Conservation (phyloP, 2,329 filamentous ascomycete genomes). For the Sclerotinia glacialis region DNA sequence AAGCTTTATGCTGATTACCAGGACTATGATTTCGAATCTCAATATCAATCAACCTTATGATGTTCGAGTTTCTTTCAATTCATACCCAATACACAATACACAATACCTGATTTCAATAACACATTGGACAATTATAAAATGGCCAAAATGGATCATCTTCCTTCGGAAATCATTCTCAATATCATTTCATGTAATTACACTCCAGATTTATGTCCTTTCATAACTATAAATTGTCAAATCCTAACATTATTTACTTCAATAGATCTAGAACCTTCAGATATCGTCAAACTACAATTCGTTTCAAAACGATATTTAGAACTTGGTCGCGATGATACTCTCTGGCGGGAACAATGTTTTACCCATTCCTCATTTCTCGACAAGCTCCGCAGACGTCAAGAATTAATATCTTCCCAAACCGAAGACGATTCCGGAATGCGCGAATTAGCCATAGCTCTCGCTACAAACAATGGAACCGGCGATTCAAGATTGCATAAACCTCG, state of each 20-base stretch:
- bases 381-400: conserved; percentile 53
- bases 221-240: background rate
- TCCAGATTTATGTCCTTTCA: background rate
- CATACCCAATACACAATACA: no score
- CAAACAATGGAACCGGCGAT: conserved; percentile 33
- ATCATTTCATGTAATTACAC: conserved; percentile 16
- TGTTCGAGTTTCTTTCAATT: background rate
- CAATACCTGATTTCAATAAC: no score
- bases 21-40: background rate
- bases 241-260: background rate
- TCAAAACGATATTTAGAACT: conserved; percentile 64
- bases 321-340: conserved; percentile 71
- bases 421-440: conserved; percentile 43
- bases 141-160: conserved; percentile 20
- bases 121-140: background rate
- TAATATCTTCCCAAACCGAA: conserved; percentile 42
- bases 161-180: conserved; percentile 22
- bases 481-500: conserved; percentile 31
- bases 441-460: conserved; percentile 33
- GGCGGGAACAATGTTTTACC: conserved; percentile 73
- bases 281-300: conserved; percentile 67
- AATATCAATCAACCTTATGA: background rate
- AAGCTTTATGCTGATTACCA: background rate
- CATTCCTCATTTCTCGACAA: conserved; percentile 63
- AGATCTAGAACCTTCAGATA: conserved; percentile 63